These are phyloP conservation scores for Lipomyces orientalis DNA, from an alignment of 805 yeast genomes.

Conservation along the genomic window DNA sequence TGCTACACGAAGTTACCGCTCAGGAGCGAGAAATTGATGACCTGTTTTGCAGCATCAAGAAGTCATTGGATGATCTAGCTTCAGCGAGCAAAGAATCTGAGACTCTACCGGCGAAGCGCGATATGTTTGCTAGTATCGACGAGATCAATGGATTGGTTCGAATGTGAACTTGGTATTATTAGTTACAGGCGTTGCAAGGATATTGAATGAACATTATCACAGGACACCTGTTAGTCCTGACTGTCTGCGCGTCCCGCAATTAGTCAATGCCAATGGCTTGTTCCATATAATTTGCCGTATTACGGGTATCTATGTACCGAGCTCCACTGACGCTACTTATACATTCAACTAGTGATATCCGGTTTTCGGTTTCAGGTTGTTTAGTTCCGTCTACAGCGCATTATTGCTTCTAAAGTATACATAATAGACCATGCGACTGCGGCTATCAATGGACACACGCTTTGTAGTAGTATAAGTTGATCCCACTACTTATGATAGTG, in stretches of 20 bases:
- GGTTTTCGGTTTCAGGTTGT: neutral
- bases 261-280: too few species aligned
- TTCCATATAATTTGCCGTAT: too few species aligned
- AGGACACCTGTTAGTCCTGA: neutral
- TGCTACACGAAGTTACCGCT: slow-evolving; percentile 15
- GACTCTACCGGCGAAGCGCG: slow-evolving; percentile 25
- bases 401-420: too few species aligned
- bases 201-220: neutral
- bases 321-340: neutral
- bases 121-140: slow-evolving; percentile 19
- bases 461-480: too few species aligned
- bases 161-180: neutral
- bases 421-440: too few species aligned
- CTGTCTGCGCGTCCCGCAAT: neutral
- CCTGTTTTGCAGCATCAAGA: slow-evolving; percentile 13
- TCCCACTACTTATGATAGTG: too few species aligned
- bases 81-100: slow-evolving; percentile 23
- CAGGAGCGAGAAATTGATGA: slow-evolving; percentile 31
- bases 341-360: neutral
- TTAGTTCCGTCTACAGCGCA: too few species aligned
- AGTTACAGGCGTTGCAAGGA: neutral
- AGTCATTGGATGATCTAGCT: slow-evolving; percentile 17
- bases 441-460: too few species aligned
- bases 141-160: slow-evolving; percentile 14
- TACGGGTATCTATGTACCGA: too few species aligned